Evolutionary conservation across 1,284 basidiomycete genomes (phyloP).

Genomic region (Fistulinella cinereoalba): DNA sequence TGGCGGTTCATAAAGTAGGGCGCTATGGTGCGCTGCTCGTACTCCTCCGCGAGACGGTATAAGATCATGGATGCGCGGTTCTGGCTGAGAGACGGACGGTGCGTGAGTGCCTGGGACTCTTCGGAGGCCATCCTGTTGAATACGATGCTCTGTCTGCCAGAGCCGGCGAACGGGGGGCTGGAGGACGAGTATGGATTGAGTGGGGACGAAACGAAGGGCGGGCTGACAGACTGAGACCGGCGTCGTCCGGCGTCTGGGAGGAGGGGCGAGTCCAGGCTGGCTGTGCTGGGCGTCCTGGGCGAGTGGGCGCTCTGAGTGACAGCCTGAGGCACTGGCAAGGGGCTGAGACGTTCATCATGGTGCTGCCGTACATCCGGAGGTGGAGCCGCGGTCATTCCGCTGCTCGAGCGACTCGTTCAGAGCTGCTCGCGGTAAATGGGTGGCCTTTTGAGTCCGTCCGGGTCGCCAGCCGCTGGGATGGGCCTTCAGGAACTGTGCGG

Average conservation of each 20-base stretch:
- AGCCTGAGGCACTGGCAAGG: not conserved
- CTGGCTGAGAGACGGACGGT: slow-evolving; percentile 5
- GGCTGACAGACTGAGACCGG: slow-evolving; percentile 31
- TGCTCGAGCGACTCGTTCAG: not conserved
- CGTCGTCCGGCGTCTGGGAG: slow-evolving; percentile 21
- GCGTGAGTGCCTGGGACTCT: slow-evolving; percentile 42
- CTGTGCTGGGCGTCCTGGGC: slow-evolving; percentile 21
- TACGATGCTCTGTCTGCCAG: slow-evolving; percentile 31
- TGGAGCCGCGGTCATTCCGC: slow-evolving; percentile 7
- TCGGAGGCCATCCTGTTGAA: slow-evolving; percentile 47
- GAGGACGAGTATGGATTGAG: slow-evolving; percentile 42
- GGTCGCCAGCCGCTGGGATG: not conserved
- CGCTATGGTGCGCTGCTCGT: slow-evolving; percentile 27
- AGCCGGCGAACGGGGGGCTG: slow-evolving; percentile 21
- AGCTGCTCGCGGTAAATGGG: not conserved
- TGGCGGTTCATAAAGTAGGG: slow-evolving; percentile 34
- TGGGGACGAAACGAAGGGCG: slow-evolving; percentile 45
- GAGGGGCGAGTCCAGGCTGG: slow-evolving; percentile 18
- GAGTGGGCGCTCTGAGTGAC: not conserved
- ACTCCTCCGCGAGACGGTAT: slow-evolving; percentile 55
- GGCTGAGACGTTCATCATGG: not conserved
- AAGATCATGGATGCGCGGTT: slow-evolving; percentile 62
- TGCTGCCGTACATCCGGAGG: not conserved
- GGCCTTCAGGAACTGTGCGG: no score
- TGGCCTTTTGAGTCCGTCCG: not conserved